A percentile compares a stretch with the other conserved stretches of the same genome.
Conservation (phyloP, 1,139 yeast species). For the Magnusiomyces suaveolens region DNA sequence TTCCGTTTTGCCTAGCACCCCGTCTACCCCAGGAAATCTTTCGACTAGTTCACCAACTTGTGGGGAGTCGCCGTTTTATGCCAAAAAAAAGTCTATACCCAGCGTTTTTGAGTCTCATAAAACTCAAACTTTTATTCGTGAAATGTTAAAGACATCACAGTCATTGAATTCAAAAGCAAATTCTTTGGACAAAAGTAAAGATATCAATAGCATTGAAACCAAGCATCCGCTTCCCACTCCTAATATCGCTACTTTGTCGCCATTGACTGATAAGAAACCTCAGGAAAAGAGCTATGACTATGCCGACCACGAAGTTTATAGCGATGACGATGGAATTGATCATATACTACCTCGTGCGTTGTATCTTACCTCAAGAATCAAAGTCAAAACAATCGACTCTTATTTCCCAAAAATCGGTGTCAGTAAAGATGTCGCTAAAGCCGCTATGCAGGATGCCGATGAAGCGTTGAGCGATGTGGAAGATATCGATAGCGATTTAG, state of each 20-base stretch:
- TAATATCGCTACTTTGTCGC: background rate
- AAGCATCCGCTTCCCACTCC: background rate
- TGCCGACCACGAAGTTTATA: background rate
- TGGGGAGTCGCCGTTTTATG: background rate
- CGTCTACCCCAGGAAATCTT: background rate
- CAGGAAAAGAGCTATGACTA: background rate
- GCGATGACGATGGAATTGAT: background rate
- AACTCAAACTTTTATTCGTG: background rate
- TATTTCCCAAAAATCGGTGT: background rate
- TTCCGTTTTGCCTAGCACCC: background rate
- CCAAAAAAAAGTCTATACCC: background rate
- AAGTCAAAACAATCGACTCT: background rate
- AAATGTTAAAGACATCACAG: background rate
- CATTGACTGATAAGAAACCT: background rate
- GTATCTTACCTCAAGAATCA: background rate
- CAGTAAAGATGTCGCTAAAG: slow-evolving; percentile 1
- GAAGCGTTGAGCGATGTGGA: background rate
- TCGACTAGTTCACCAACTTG: background rate
- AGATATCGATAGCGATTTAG: background rate
- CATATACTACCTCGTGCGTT: background rate
- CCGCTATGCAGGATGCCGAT: background rate
- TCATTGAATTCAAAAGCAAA: background rate
- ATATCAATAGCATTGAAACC: background rate
- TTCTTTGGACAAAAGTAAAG: background rate
- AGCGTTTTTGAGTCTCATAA: background rate